Base-by-base conservation (phyloP, 1,139 yeast genomes). In the Scheffersomyces lignicola region DNA sequence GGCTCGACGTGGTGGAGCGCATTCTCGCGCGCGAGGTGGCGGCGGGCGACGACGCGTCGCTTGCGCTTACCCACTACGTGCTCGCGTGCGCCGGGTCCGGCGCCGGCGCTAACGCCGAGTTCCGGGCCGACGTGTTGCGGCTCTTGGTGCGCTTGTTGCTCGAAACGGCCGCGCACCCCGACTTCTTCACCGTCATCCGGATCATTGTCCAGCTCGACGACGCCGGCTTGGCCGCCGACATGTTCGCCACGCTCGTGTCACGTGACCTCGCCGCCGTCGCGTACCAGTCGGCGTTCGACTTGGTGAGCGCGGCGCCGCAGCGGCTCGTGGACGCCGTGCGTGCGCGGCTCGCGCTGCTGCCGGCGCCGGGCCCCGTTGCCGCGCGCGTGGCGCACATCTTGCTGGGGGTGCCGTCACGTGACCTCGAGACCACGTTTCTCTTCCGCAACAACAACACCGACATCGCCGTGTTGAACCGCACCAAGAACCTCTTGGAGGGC, bases 321-420 rank as follows among this genome's bases (percentile, higher is more conserved):
- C 94, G 87, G 54, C 73, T 92, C 46, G 71, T 92, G 43, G 84
- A 80, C 41, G 78, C 72, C 36, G 80, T 90, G 2, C 60, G 71
- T 22, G 47, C 54, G n/a, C 54, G 55, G 8, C 66, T 83, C 39
- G 62, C 69, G 18, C 65, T 62, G 20, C 62, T 63, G 31, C 47
- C 52, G 22, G 41, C 52, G 27, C 52, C 52, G 38, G 37, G 38
- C 27, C 52, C 68, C 31, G 54, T 61, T 9, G 55, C 61, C 24
- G 34, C 60, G 18, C 80, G 76, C 52, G 63, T 86, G 38, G 70
- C 82, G 41, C 76, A 76, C 48, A 87, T 94, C 37, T 74, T 94
- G 36, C 78, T 94, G 7, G 99, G 98, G 38, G 81, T 89, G 32
- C 97, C 97, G 47, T 84, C 97, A 14, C 87, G 96, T 64, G 97